Evolutionary conservation across 306 rosid genomes (phyloP).

Genomic region (Styphnolobium japonicum): DNA sequence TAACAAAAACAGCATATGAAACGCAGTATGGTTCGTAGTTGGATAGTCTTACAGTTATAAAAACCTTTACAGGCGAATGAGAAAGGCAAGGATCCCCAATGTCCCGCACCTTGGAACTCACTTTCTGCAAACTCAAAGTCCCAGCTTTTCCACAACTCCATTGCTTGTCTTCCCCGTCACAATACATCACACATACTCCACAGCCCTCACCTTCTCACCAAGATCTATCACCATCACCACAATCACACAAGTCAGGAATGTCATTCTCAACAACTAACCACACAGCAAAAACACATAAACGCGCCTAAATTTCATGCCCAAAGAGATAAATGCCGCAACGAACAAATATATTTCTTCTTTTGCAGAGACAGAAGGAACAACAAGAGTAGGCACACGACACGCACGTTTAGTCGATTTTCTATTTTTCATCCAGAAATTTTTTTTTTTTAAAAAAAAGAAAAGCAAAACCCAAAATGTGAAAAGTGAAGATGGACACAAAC

Average conservation of each 20-base stretch:
- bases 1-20: background rate
- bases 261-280: slow-evolving; percentile 17
- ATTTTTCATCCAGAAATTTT: no score
- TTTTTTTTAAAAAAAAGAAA: no score
- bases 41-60: slow-evolving; percentile 52
- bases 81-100: slow-evolving; percentile 85
- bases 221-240: slow-evolving; percentile 25
- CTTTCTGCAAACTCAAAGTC: slow-evolving; percentile 52
- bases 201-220: slow-evolving; percentile 23
- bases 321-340: no score
- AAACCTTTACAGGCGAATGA: slow-evolving; percentile 72
- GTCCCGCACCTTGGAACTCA: slow-evolving; percentile 70
- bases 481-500: background rate
- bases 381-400: no score
- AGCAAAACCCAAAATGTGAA: background rate
- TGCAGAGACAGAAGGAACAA: background rate
- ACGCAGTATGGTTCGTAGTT: slow-evolving; percentile 1
- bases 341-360: background rate
- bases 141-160: slow-evolving; percentile 75
- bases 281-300: background rate
- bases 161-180: slow-evolving; percentile 51
- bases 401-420: background rate
- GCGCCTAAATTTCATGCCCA: background rate
- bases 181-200: slow-evolving; percentile 64
- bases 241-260: background rate